These are phyloP conservation scores for Talaromyces funiculosus DNA, from an alignment of 2,329 filamentous ascomycete genomes.

Conservation along the genomic window DNA sequence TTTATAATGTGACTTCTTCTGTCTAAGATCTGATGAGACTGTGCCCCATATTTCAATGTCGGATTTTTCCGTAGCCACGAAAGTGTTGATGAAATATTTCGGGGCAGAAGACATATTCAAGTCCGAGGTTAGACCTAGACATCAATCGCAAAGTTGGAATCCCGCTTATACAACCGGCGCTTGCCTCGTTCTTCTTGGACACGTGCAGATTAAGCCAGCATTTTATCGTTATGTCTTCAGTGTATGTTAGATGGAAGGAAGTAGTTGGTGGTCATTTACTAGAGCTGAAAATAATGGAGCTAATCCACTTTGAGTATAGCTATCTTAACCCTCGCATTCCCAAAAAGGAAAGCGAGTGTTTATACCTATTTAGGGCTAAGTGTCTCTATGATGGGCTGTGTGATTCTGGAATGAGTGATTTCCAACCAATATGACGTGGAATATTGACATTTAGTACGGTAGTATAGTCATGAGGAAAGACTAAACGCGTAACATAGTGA, in stretches of 20 bases:
- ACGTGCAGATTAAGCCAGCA: not conserved
- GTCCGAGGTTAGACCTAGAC: not conserved
- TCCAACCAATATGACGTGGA: not conserved
- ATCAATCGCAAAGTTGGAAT: no score
- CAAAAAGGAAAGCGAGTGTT: not conserved
- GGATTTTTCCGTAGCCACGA: not conserved
- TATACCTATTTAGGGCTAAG: not conserved
- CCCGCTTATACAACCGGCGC: no score
- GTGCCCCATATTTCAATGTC: not conserved
- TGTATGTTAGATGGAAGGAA: not conserved
- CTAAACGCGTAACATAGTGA: not conserved
- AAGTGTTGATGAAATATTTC: not conserved
- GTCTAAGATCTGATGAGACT: not conserved
- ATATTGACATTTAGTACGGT: not conserved
- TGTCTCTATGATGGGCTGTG: not conserved
- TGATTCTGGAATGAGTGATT: not conserved
- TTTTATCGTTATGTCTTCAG: not conserved
- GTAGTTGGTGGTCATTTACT: not conserved
- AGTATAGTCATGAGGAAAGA: not conserved
- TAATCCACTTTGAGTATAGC: not conserved
- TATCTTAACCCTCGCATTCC: not conserved
- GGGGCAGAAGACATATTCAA: not conserved
- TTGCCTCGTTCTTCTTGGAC: no score
- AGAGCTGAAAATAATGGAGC: not conserved
- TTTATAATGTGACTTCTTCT: slow-evolving; percentile 8